Evolutionary conservation across 2,329 filamentous ascomycete genomes (phyloP), one percentile per base, ranked within the genome.

Genomic region (Alternaria novae-zelandiae): DNA sequence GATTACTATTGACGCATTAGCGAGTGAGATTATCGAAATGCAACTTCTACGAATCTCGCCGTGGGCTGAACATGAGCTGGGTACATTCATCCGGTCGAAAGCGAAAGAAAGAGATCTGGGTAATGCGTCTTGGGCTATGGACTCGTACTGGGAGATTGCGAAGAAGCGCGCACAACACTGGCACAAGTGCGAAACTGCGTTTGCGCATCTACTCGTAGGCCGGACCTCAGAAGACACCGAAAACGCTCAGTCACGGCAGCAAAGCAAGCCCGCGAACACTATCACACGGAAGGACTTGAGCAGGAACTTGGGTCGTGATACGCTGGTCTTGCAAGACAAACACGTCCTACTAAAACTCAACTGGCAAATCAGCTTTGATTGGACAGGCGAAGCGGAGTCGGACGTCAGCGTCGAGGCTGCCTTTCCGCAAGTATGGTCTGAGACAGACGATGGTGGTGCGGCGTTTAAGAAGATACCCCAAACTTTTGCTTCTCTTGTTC

Each of bases 331-430:
- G 58, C 78, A 53, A 75, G 76, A 80, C 1, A 73, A 76, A 1
- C 64, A 80, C 10, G 81, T 85, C 3, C 75, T 82, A 11, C 59
- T 89, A 5, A 84, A 87, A 25, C 79, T 92, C 2, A 82, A 84
- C 60, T 93, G 90, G 90, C 82, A 78, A 50, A 88, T 91, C 46
- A 78, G 79, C 2, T 91, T 92, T 71, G 90, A 92, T 76, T 92
- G 90, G 90, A 90, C 89, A 0, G 90, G 90, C 6, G 90, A 92
- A 73, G 90, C 88, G 5, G 85, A 86, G 70, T 91, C 86, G 68
- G 82, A 82, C 47, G 78, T 92, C 15, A 80, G 80, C 5, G 81
- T 89, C 11, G 74, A 87, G 65, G 80, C 88, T 3, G 85, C 86
- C 5, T 80, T 89, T 44, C 90, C 90, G 0, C 83, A 81, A 8